Evolutionary conservation across 805 yeast genomes (phyloP), one percentile per base, ranked within the genome.

Genomic region (Kuraishia piskuri): DNA sequence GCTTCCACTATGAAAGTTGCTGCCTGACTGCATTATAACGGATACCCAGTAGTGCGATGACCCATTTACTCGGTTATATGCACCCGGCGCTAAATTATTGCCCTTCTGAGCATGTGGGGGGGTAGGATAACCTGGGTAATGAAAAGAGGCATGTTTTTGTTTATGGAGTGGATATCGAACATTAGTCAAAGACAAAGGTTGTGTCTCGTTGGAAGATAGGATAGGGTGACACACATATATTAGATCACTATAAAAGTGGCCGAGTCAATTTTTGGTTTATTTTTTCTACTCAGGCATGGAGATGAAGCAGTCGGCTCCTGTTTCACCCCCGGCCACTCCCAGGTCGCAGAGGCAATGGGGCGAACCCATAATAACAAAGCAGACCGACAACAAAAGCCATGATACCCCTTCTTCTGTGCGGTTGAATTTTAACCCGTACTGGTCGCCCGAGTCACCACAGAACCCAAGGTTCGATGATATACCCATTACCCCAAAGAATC

Each of bases 401-500:
- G 25, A 46, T 46, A 44, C 9, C 47, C 22, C 47, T 9, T 22
- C 24, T 14, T 22, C 24, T 23, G 8, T 23, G 17, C 9, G 48
- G 14, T 45, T 52, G 48, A 48, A 20, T 45, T 46, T 50, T 22
- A 54, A 54, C 44, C 56, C 56, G 6, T 56, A 56, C 26, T 31
- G 46, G 21, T 54, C 58, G 17, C 58, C 58, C 22, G 55, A 54
- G 36, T 56, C 58, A 20, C 53, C 54, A 22, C 51, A 20, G 21
- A 5, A 6, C 14, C 46, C 51, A 22, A 49, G 46, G 44, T 49
- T 49, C n/a, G 51, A 24, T 17, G 46, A 25, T 22, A 48, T 51
- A 6, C 37, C 49, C 24, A 24, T 10, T 7, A 25, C 54, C 25
- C 47, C 49, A 17, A 20, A 44, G 22, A 22, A 48, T 36, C 40